Evolutionary conservation across 2,329 filamentous ascomycete species (phyloP), one percentile per base, ranked within the genome.

Genomic region (Colletotrichum filicis): DNA sequence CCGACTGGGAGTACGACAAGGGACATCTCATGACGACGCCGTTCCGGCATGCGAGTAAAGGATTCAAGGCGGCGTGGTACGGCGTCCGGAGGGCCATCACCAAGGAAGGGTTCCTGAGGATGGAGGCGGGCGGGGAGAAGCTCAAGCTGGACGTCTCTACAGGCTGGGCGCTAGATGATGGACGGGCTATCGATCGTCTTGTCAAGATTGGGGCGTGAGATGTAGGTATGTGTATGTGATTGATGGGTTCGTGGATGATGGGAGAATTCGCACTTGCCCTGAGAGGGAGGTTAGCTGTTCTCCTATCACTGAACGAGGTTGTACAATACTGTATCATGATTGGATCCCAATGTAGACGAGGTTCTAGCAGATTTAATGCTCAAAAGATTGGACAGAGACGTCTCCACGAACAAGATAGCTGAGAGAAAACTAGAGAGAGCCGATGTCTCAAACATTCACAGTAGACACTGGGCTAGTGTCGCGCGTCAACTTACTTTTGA

Each of bases 71-170:
- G 8, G 78, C 88, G 65, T 88, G 87, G 74, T 68, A 76, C 6
- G 86, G 85, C 8, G 80, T 90, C 26, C 83, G 82, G 71, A 83
- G 88, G 60, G 86, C 88, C 1, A 85, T 90, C 78, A 88, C 87
- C 19, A 85, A 89, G 66, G 88, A 89, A 69, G 90, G 90, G 0
- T 91, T 90, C 74, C 83, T 86, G 52, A 83, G 84, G 68, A 82
- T 92, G 62, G 80, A 79, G 64, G 81, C 90, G 16, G 82, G 87
- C 12, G 86, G 83, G 22, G 79, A 82, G 42, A 80, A 81, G 65
- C 91, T 89, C 78, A 92, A 91, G 82, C 79, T 92, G 26, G 90
- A 92, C 76, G 83, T 91, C 19, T 84, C 83, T 3, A 85, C 85
- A 52, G 90, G 88, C 1, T 91, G 89, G 83, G 88, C 88, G 26